Conservation (phyloP, 2,329 filamentous ascomycete species). For the Xylariaceae sp. region DNA sequence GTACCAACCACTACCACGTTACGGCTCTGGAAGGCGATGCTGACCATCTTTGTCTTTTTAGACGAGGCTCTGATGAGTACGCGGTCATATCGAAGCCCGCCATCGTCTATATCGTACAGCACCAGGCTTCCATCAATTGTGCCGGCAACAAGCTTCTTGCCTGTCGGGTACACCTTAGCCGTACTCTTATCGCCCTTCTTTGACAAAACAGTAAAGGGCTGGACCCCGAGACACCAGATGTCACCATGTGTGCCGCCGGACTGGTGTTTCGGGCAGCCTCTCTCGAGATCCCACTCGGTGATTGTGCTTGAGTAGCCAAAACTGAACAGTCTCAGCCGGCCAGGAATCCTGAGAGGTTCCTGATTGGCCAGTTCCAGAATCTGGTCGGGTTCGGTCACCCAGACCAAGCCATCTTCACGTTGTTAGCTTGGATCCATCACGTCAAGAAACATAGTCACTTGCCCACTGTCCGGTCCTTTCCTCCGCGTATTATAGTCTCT, state of each 20-base stretch:
- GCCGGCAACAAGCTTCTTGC: conserved; percentile 70
- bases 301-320: conserved; percentile 90
- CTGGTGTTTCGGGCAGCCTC: conserved; percentile 72
- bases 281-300: conserved; percentile 90
- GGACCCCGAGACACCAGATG: conserved; percentile 92
- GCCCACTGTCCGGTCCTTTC: conserved; percentile 58
- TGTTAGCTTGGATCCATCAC: not conserved
- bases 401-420: conserved; percentile 77
- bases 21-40: conserved; percentile 82
- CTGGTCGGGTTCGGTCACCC: conserved; percentile 82
- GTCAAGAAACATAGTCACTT: conserved; percentile 3
- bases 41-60: conserved; percentile 85
- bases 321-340: conserved; percentile 84
- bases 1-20: conserved; percentile 84
- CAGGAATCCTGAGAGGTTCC: conserved; percentile 59
- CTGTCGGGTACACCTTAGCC: conserved; percentile 31
- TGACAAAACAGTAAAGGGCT: conserved; percentile 50
- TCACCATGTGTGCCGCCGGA: conserved; percentile 91
- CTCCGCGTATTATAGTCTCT: conserved; percentile 79
- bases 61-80: conserved; percentile 71
- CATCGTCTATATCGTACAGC: conserved; percentile 79
- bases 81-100: conserved; percentile 75
- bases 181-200: conserved; percentile 22
- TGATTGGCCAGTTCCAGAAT: conserved; percentile 41
- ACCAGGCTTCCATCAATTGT: conserved; percentile 90